Evolutionary conservation across 345 rosid species (phyloP), one percentile per base, ranked within the genome.

Genomic region (Pistacia vera): DNA sequence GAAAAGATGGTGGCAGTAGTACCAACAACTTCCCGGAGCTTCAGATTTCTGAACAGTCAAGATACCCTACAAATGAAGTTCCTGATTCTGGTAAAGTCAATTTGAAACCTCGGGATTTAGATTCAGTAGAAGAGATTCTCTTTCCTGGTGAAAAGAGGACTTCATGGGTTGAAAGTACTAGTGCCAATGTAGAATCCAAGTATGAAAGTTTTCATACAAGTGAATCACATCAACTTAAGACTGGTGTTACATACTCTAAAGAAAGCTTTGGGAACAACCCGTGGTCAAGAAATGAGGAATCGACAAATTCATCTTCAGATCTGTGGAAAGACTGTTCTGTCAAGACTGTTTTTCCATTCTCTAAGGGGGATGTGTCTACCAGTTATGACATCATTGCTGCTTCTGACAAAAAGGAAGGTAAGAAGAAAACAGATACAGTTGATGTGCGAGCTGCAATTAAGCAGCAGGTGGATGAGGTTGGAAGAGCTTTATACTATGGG

Each of bases 381-480:
- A 79, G 85, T 71, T 86, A 81, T 77, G 85, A 77, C 33, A 44
- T 73, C 61, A 72, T 79, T 68, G 66, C 72, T 67, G 78, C 74
- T 73, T 81, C 81, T 33, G 90, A 92, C 25, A 92, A 86, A 79
- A 90, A 78, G 76, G 95, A 88, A 73, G 94, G 92, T 65, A 92
- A 91, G 84, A 89, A 81, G 78, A 91, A 86, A 83, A 83, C 86
- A 13, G 88, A 87, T 44, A 60, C 49, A 11, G 73, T 17, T 82
- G 92, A 90, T 80, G 81, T 78, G 60, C 83, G 94, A 81, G 82
- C 73, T 56, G 87, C 85, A n/a, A 88, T 90, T 76, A 97, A 92
- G 71, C 90, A 92, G 80, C 97, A 94, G 85, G 96, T 89, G 81
- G 95, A 95, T 69, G 98, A 97, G 74, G 92, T 90, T 80, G 98